Evolutionary conservation across 257 asterid genomes (phyloP).

Genomic region (Solanum sparsipilum): DNA sequence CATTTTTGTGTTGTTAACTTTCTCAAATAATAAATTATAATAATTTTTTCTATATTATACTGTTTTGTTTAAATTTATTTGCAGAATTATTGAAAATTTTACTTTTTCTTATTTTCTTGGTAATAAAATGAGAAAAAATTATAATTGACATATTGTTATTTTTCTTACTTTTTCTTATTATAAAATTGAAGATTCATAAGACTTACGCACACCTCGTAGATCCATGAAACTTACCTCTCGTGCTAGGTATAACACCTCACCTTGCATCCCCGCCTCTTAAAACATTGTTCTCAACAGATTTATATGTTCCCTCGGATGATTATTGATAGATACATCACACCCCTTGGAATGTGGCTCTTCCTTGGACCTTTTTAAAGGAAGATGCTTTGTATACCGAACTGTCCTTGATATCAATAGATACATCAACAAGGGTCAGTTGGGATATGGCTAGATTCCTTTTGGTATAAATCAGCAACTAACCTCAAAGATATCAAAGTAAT

Average conservation of each 20-base stretch:
- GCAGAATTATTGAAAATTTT: background rate
- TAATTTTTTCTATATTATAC: no score
- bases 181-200: background rate
- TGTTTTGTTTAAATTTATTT: background rate
- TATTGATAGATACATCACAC: no score
- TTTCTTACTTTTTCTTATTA: background rate
- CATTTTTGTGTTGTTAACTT: no score
- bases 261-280: background rate
- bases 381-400: background rate
- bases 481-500: conserved; percentile 39
- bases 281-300: background rate
- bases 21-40: background rate
- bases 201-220: background rate
- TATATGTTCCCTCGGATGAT: no score
- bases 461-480: conserved; percentile 59
- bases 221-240: background rate
- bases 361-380: background rate
- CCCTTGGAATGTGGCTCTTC: background rate
- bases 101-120: background rate
- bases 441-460: conserved; percentile 49
- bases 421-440: conserved; percentile 58
- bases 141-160: no score
- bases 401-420: background rate
- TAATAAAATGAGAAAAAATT: background rate
- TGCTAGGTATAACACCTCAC: background rate